Evolutionary conservation across 1,139 yeast species (phyloP), one percentile per base, ranked within the genome.

Genomic region (Yamadazyma epiphylla): DNA sequence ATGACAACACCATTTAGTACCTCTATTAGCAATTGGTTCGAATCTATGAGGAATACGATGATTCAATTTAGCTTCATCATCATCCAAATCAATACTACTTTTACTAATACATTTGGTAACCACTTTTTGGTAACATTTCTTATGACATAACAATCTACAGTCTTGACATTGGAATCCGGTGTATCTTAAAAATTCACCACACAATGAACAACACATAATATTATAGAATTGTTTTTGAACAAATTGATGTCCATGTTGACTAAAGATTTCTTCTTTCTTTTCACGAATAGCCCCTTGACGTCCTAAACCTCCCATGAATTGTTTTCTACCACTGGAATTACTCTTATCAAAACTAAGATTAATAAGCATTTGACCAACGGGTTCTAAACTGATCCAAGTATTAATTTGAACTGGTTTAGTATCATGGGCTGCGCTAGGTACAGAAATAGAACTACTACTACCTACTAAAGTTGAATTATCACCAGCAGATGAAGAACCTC

Each of bases 1-100:
- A 53, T 91, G 98, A 49, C 97, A 91, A 60, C 98, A 91, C 98
- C 98, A 91, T 52, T 89, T 89, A 5, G 98, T 94, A 47, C 96
- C 94, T 62, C 89, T 83, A 53, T 91, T 91, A 13, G 94, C 75
- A 19, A 80, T 75, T 15, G 94, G 89, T 43, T 86, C 96, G 55
- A 89, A 89, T 52, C 96, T 78, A 55, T 91, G 98, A 24, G 98
- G 98, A 46, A 91, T 91, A 45, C 95, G 85, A 54, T 91, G 97
- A 50, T 91, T 91, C 56, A 91, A 75, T 56, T 86, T 88, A 31
- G 94, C 85, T 51, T 88, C 97, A 51, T 84, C 94, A 7, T 40
- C 30, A 53, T 83, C 94, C 27, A 75, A 64, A 45, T 87, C 96
- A n/a, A 85, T 76, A 42, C 86, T 78, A 10, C 95, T 80, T 52